Evolutionary conservation across 2,329 filamentous ascomycete species (phyloP).

Genomic region (Exophiala bonariae): DNA sequence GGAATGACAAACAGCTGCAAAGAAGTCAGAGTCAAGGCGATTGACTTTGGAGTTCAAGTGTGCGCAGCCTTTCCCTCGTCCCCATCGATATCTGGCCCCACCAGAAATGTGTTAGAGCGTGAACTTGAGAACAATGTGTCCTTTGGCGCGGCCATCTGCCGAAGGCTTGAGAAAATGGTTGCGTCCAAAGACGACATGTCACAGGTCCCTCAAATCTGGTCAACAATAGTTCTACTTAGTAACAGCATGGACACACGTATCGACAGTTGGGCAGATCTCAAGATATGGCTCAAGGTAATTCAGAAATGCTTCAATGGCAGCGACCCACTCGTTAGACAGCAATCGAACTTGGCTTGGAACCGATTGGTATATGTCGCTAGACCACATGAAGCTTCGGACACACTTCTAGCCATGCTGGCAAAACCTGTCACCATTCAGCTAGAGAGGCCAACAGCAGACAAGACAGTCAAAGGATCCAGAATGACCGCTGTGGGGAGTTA

Average conservation of each 20-base stretch:
- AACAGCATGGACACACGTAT: conserved; percentile 60
- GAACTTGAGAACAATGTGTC: conserved; percentile 54
- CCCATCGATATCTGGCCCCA: conserved; percentile 64
- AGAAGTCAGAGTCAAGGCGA: conserved; percentile 73
- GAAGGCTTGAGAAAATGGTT: conserved; percentile 68
- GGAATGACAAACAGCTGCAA: conserved; percentile 77
- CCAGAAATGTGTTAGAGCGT: conserved; percentile 56
- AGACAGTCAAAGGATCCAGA: conserved; percentile 44
- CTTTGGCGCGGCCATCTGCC: conserved; percentile 69
- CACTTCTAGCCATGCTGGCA: conserved; percentile 62
- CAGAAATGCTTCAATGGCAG: conserved; percentile 81
- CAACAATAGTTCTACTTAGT: conserved; percentile 75
- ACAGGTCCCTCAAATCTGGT: conserved; percentile 86
- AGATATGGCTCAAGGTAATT: conserved; percentile 74
- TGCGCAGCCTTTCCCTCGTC: conserved; percentile 70
- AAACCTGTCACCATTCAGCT: conserved; percentile 70
- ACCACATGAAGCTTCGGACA: conserved; percentile 58
- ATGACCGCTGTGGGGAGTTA: conserved; percentile 67
- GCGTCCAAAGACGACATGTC: conserved; percentile 58
- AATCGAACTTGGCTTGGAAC: conserved; percentile 84
- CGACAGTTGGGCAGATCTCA: conserved; percentile 70
- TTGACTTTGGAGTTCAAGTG: conserved; percentile 71
- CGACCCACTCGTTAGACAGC: conserved; percentile 67
- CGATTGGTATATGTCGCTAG: conserved; percentile 75
- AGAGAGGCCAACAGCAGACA: conserved; percentile 61